phyloP scores from a whole-genome alignment of 805 yeast species.

The Naumovozyma baii region DNA sequence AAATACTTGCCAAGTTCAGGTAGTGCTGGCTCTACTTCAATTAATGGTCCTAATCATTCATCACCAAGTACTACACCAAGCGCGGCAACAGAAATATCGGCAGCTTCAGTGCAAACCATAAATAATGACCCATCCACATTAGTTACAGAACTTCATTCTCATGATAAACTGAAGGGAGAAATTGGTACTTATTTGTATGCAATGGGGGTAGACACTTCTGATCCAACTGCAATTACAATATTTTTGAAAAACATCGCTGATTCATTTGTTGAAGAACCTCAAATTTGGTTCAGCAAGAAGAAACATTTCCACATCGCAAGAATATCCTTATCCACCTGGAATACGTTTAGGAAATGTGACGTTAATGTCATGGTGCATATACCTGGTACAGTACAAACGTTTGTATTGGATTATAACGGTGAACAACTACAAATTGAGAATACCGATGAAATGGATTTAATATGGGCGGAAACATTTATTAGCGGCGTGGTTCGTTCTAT shows the following conservation, averaged over 20 bases:
- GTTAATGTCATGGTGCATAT: constrained; percentile 62
- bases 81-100: constrained; percentile 4
- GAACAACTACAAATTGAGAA: constrained; percentile 19
- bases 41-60: not conserved
- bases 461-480: constrained; percentile 47
- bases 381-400: constrained; percentile 62
- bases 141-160: constrained; percentile 20
- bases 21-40: constrained; percentile 3
- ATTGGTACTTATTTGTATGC: constrained; percentile 67
- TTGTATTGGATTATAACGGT: constrained; percentile 26
- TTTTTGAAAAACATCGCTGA: constrained; percentile 59
- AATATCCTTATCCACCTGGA: constrained; percentile 59
- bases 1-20: constrained; percentile 27
- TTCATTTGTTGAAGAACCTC: constrained; percentile 50
- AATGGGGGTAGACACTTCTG: constrained; percentile 68
- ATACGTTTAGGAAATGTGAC: constrained; percentile 52
- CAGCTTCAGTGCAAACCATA: constrained; percentile 2
- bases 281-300: constrained; percentile 72
- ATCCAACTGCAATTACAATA: constrained; percentile 70
- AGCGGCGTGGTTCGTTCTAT: constrained; percentile 69
- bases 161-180: constrained; percentile 37
- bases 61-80: constrained; percentile 3
- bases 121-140: constrained; percentile 13
- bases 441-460: constrained; percentile 41
- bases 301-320: constrained; percentile 63